Percentiles rank a stretch among this genome's conserved stretches.
These are phyloP conservation scores for Thalia dealbata DNA, from an alignment of 176 grass and related monocot species.

Conservation along the genomic window DNA sequence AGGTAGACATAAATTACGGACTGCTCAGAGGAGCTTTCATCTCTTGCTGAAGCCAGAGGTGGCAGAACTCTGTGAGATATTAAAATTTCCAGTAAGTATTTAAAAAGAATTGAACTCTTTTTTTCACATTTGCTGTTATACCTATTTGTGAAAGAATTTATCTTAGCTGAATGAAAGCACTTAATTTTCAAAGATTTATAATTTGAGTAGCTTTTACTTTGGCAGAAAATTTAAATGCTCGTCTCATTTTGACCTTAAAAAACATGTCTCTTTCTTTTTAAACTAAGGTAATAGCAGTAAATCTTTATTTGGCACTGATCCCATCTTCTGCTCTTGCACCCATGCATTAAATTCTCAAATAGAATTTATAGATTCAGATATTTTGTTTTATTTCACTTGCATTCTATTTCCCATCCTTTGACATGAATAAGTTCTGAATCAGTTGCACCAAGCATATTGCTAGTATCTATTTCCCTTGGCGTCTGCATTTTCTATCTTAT, in stretches of 20 bases:
- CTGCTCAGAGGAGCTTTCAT: constrained; percentile 49
- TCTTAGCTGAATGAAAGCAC: neutral
- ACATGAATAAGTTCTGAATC: neutral
- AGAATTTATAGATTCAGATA: neutral
- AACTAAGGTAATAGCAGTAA: neutral
- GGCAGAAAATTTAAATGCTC: neutral
- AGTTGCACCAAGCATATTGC: neutral
- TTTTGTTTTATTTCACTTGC: neutral
- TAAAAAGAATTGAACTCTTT: neutral
- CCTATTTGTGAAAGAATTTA: neutral
- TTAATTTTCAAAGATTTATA: neutral
- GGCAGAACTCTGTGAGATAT: constrained; percentile 42
- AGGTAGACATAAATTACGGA: constrained; percentile 42
- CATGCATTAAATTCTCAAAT: neutral
- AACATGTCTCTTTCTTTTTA: neutral
- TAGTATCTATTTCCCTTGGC: neutral
- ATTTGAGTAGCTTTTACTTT: neutral
- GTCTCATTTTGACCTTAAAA: neutral
- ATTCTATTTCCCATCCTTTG: neutral
- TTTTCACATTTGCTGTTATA: neutral
- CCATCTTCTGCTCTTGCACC: neutral
- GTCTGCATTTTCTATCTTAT: neutral
- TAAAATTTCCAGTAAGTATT: constrained; percentile 60
- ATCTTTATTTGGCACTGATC: neutral
- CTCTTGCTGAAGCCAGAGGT: constrained; percentile 57